Base-by-base conservation (phyloP, 495 filamentous ascomycete genomes). In the Penicillium mononematosum region DNA sequence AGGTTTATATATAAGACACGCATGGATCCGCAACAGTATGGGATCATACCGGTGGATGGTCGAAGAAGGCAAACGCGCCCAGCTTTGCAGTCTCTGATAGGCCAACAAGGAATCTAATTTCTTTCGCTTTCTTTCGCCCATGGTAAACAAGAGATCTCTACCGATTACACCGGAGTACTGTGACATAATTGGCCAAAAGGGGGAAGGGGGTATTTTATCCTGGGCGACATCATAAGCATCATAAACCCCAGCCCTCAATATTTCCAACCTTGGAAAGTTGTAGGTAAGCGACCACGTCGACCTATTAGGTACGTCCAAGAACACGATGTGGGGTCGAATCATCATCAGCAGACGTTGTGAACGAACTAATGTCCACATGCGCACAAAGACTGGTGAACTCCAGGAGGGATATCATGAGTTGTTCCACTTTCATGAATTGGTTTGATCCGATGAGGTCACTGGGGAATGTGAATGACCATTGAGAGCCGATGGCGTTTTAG, bases 381-480 rank as follows among this genome's bases (percentile, higher is more conserved):
- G 50, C 44, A 46, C 57, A 50, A 58, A 53, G 51, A 68, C 53
- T 68, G 56, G 63, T 59, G 54, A 39, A 50, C 12, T n/a, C 27
- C 9, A 46, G 32, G 12, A 45, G 20, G 47, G 42, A 54, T 52
- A 56, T 50, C 44, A 61, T 61, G 56, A 61, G 22, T 58, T 31
- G 65, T 24, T 60, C 60, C 64, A 29, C 27, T 29, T 29, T 49
- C 25, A 45, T 32, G 45, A 49, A 62, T 55, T 54, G 63, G 45
- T 57, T 53, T 45, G 24, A 56, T 50, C 60, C 59, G 55, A 71
- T 75, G 72, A 73, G 69, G 68, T 75, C 70, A 75, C 70, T 59
- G 56, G 57, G 61, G 60, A 68, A 68, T 68, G 63, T 43, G 24
- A 53, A 49, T 59, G 62, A 58, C 50, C 46, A 58, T 49, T 42